Percentiles rank a stretch among this genome's conserved stretches.
These are phyloP conservation scores for Trichoderma sp. DNA, from an alignment of 2,329 filamentous ascomycete species.

Conservation along the genomic window DNA sequence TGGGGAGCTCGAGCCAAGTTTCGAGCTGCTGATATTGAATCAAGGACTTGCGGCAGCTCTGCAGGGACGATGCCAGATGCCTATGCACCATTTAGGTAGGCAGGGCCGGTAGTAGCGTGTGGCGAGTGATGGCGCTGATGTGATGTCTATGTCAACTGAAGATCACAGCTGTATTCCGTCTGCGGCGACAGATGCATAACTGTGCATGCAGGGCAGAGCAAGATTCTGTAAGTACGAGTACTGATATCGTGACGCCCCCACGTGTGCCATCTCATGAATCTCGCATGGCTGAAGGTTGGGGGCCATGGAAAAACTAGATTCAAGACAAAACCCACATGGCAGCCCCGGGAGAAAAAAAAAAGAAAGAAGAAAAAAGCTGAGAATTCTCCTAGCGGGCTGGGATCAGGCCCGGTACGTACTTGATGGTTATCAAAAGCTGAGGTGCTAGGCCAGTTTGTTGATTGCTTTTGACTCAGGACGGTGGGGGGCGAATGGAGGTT, in stretches of 20 bases:
- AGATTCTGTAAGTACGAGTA: neutral
- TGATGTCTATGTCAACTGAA: neutral
- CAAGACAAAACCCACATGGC: neutral
- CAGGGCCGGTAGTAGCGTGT: neutral
- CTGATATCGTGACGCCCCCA: neutral
- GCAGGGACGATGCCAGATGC: neutral
- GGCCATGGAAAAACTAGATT: neutral
- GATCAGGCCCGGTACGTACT: neutral
- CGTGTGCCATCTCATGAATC: conserved; percentile 3
- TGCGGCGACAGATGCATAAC: neutral
- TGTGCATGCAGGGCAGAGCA: neutral
- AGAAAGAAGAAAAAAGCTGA: neutral
- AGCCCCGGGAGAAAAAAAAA: neutral
- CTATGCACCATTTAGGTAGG: neutral
- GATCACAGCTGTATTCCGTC: neutral
- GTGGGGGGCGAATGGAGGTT: neutral
- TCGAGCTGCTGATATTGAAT: neutral
- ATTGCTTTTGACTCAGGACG: neutral
- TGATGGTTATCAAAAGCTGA: neutral
- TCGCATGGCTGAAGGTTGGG: conserved; percentile 8
- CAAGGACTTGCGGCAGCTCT: neutral
- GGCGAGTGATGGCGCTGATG: neutral
- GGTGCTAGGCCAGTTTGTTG: neutral
- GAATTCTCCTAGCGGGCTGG: conserved; percentile 8
- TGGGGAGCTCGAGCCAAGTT: neutral